Evolutionary conservation across 345 rosid genomes (phyloP), one percentile per base, ranked within the genome.

Genomic region (Isatis tinctoria): DNA sequence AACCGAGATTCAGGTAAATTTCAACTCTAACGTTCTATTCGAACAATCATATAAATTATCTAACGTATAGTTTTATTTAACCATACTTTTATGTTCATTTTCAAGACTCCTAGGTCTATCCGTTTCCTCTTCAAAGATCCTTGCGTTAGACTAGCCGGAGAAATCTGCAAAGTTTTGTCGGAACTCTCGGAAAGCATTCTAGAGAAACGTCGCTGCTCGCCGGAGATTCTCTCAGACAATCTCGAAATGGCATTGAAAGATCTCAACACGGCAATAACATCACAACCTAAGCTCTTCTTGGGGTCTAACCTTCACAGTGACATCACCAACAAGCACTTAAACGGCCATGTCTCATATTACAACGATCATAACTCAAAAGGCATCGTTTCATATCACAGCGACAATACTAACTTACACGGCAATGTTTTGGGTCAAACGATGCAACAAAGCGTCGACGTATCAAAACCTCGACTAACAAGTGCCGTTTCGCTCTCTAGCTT

Each of bases 271-370:
- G 90, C 96, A 8, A 63, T 92, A 45, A 88, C 84, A 13, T 88
- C 98, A 54, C 98, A 90, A 60, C 96, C 98, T 3, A 85, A 88
- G 68, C 91, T 90, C 66, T 87, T 90, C 65, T 83, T 90, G 8
- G 96, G 98, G 27, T 82, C 88, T 49, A 83, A 87, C 72, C 80
- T 56, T 8, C 72, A 74, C 13, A n/a, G 67, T 12, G 59, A 74
- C 66, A 67, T 58, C 67, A 67, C 67, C 24, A 74, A 74, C 60
- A 58, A 27, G 0, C 67, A 74, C 14, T 0, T 67, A 40, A 65
- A 72, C 73, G 77, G 61, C 60, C 6, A 11, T 51, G 60, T 70
- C 64, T 70, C 87, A 62, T 67, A 67, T 80, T 65, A 67, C 72
- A 26, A 87, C 83, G 66, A 87, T 75, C 1, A 57, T 52, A 33